phyloP scores from a whole-genome alignment of 371 early-diverging fungal species.

The Sporodiniella umbellata region DNA sequence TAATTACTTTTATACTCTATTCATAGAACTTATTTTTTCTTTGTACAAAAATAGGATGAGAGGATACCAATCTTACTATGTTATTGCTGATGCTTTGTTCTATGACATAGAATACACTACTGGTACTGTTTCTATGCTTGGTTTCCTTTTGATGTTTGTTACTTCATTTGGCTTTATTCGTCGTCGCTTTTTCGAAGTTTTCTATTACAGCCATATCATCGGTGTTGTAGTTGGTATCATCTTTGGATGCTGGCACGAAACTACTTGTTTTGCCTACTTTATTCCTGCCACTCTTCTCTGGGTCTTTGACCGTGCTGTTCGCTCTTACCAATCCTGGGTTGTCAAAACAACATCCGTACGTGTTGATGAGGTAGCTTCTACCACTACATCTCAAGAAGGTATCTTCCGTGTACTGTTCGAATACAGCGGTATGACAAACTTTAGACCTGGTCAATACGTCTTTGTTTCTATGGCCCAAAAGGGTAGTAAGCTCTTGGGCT shows the following conservation, averaged over 20 bases:
- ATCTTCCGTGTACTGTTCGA: slow-evolving; percentile 41
- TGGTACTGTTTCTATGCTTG: slow-evolving; percentile 40
- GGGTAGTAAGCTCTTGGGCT: slow-evolving; percentile 18
- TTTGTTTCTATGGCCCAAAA: slow-evolving; percentile 31
- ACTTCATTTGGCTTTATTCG: slow-evolving; percentile 40
- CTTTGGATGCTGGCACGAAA: slow-evolving; percentile 39
- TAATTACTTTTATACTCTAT: no score
- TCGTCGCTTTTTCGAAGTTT: slow-evolving; percentile 40
- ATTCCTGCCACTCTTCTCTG: slow-evolving; percentile 39
- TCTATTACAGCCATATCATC: slow-evolving; percentile 39
- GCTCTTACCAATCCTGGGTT: slow-evolving; percentile 42
- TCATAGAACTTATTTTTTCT: no score
- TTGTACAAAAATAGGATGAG: neutral
- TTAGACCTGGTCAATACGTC: slow-evolving; percentile 45
- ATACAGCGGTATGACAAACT: slow-evolving; percentile 17
- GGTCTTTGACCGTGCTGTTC: slow-evolving; percentile 36
- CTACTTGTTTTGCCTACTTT: slow-evolving; percentile 37
- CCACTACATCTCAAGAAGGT: slow-evolving; percentile 25
- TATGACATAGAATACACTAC: slow-evolving; percentile 31
- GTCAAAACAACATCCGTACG: slow-evolving; percentile 14
- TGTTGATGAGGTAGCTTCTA: slow-evolving; percentile 19
- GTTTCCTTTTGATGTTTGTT: slow-evolving; percentile 37
- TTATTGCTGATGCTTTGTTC: slow-evolving; percentile 26
- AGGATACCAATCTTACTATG: neutral
- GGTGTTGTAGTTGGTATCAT: slow-evolving; percentile 34